These are phyloP conservation scores for Pseudofabraea citricarpa DNA, from an alignment of 2,329 filamentous ascomycete genomes.

Conservation along the genomic window DNA sequence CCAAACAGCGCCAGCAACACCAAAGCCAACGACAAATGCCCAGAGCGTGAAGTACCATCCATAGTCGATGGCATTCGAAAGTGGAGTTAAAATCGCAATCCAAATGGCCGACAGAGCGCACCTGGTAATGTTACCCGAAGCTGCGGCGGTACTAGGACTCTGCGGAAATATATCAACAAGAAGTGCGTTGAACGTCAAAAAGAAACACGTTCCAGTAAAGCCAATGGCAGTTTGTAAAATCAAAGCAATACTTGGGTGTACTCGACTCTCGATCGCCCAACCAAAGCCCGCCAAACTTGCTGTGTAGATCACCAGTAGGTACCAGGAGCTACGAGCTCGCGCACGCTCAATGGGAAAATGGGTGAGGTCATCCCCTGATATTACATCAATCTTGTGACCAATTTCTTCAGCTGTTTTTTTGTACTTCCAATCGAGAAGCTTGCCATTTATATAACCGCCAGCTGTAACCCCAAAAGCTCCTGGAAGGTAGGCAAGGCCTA, in stretches of 20 bases:
- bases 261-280: conserved; percentile 45
- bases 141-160: conserved; percentile 53
- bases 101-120: conserved; percentile 4
- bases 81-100: conserved; percentile 1
- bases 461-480: conserved; percentile 39
- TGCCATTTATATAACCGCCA: conserved; percentile 46
- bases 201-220: conserved; percentile 43
- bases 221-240: conserved; percentile 50
- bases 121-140: conserved; percentile 38
- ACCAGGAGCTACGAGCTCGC: conserved; percentile 28
- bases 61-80: conserved; percentile 4
- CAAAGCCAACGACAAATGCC: background rate
- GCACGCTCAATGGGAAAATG: conserved; percentile 22
- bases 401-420: conserved; percentile 55
- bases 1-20: background rate
- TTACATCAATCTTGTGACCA: conserved; percentile 52
- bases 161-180: conserved; percentile 55
- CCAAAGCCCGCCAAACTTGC: conserved; percentile 46
- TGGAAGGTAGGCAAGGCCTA: conserved; percentile 24
- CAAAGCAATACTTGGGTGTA: conserved; percentile 45
- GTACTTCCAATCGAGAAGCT: conserved; percentile 61
- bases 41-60: conserved; percentile 35
- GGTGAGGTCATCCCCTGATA: conserved; percentile 28
- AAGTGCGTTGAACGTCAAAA: conserved; percentile 55
- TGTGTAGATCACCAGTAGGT: conserved; percentile 42